Conservation (phyloP, 75 land plant species). For the Pinus tabuliformis region DNA sequence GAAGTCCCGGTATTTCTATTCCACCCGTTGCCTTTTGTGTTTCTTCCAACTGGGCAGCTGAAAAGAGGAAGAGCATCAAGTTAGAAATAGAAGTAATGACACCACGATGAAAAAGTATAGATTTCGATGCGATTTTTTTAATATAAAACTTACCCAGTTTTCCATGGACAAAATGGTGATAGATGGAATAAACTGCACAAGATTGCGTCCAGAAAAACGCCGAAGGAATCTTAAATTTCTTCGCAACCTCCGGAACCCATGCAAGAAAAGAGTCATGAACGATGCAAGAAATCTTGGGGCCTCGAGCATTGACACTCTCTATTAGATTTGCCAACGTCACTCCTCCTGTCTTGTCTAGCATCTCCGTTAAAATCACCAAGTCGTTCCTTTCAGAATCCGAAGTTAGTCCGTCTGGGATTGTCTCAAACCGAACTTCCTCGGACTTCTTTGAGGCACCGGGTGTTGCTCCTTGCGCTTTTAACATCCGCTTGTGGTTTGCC, state of each 20-base stretch:
- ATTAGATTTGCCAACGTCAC: slow-evolving; percentile 19
- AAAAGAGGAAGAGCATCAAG: too few species aligned
- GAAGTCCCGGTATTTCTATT: background rate
- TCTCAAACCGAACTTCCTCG: background rate
- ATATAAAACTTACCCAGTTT: too few species aligned
- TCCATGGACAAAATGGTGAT: too few species aligned
- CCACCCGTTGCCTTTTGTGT: too few species aligned
- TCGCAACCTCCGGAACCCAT: slow-evolving; percentile 55
- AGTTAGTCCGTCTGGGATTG: background rate
- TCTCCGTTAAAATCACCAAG: background rate
- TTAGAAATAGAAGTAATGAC: too few species aligned
- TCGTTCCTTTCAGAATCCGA: background rate
- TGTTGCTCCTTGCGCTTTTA: background rate
- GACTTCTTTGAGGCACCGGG: background rate
- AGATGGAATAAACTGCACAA: slow-evolving; percentile 9
- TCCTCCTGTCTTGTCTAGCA: background rate
- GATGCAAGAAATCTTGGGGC: slow-evolving; percentile 38
- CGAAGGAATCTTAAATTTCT: slow-evolving; percentile 23
- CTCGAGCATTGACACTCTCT: slow-evolving; percentile 8
- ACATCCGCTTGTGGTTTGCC: background rate
- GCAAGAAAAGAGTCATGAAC: slow-evolving; percentile 45
- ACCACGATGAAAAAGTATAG: too few species aligned
- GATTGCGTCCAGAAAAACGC: slow-evolving; percentile 73
- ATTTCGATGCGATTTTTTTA: too few species aligned
- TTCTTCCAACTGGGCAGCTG: too few species aligned